Conservation (phyloP, 768 basidiomycete genomes). For the Hypholoma sublateritium region DNA sequence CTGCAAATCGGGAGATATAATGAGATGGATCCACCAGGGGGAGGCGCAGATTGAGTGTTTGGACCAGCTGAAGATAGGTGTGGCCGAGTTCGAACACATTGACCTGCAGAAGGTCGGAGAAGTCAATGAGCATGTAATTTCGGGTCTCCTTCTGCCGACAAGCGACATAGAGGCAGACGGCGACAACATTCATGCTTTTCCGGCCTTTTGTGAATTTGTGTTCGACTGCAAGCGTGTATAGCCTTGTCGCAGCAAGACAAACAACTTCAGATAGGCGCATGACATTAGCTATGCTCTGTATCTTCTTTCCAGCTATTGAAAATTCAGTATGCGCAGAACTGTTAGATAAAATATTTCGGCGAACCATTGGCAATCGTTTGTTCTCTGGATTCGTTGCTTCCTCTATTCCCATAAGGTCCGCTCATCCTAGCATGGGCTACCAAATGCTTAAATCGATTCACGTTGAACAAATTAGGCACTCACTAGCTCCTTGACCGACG, state of each 20-base stretch:
- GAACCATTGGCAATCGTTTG: constrained; percentile 89
- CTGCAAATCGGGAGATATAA: constrained; percentile 94
- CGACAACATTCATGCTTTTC: constrained; percentile 89
- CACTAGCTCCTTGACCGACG: constrained; percentile 89
- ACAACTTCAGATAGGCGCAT: constrained; percentile 80
- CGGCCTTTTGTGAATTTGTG: constrained; percentile 95
- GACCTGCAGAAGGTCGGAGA: constrained; percentile 94
- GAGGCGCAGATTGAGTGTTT: constrained; percentile 78
- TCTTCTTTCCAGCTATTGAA: constrained; percentile 71
- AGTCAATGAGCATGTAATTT: constrained; percentile 98
- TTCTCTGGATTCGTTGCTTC: constrained; percentile 80
- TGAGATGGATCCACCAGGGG: constrained; percentile 95
- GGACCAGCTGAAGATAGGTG: constrained; percentile 92
- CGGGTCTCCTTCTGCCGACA: constrained; percentile 89
- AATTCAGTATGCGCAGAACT: constrained; percentile 3
- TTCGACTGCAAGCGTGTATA: constrained; percentile 92
- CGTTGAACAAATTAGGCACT: constrained; percentile 29
- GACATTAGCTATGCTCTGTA: constrained; percentile 78
- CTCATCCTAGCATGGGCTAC: constrained; percentile 81
- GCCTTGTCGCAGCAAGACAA: constrained; percentile 75
- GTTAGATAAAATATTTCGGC: constrained; percentile 20
- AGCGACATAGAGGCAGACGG: constrained; percentile 93
- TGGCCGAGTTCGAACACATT: constrained; percentile 98
- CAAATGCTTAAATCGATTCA: neutral
- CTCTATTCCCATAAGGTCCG: constrained; percentile 79